These are phyloP conservation scores for Beverwykella pulmonaria DNA, from an alignment of 495 filamentous ascomycete species.

Conservation along the genomic window DNA sequence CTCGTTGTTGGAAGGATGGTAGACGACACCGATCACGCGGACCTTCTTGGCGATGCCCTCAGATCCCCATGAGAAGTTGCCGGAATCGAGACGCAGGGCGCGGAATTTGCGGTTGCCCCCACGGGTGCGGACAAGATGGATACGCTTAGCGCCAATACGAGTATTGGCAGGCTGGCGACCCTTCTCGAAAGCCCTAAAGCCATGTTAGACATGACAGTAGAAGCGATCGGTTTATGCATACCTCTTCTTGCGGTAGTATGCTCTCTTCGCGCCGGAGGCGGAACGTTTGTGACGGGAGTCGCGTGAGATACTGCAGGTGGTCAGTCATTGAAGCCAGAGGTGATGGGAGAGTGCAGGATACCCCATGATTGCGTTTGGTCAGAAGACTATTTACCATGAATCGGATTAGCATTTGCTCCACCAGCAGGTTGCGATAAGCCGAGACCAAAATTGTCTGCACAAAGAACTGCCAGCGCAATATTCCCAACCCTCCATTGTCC, in stretches of 20 bases:
- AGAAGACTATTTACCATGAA: constrained; percentile 50
- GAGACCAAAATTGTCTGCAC: neutral
- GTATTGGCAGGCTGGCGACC: constrained; percentile 99
- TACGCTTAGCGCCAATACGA: constrained; percentile 96
- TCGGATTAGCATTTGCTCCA: constrained; percentile 23
- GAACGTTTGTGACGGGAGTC: constrained; percentile 99
- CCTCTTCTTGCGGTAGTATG: constrained; percentile 88
- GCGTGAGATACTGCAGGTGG: constrained; percentile 75
- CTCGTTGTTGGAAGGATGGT: constrained; percentile 99
- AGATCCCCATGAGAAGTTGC: constrained; percentile 99
- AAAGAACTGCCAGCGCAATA: neutral
- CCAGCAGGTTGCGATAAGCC: neutral
- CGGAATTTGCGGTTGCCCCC: constrained; percentile 99
- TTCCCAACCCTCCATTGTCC: neutral
- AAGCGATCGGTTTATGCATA: constrained; percentile 56
- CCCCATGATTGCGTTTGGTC: constrained; percentile 81
- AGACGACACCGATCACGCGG: constrained; percentile 96
- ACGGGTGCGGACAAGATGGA: constrained; percentile 97
- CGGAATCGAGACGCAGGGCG: constrained; percentile 96
- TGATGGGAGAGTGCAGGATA: constrained; percentile 33
- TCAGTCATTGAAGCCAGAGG: constrained; percentile 33
- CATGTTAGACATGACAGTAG: constrained; percentile 46
- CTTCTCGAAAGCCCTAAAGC: constrained; percentile 89
- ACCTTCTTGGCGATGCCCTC: constrained; percentile 97
- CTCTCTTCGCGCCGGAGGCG: constrained; percentile 94